Evolutionary conservation across 2,329 filamentous ascomycete genomes (phyloP).

Genomic region (Sporothrix protearum): DNA sequence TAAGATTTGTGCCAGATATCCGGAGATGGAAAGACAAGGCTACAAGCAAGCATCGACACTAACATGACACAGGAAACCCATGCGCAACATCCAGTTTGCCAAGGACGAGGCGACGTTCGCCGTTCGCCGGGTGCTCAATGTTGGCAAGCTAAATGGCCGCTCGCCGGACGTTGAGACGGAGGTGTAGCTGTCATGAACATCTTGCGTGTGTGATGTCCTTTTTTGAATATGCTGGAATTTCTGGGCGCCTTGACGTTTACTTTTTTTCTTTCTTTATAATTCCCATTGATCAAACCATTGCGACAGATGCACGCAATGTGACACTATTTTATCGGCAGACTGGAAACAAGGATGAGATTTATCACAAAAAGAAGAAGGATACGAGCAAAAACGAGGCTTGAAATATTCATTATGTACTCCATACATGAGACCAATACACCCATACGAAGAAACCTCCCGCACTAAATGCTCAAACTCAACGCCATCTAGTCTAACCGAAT

Average conservation of each 20-base stretch:
- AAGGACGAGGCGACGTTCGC: constrained; percentile 84
- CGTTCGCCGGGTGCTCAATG: constrained; percentile 69
- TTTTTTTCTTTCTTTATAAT: background rate
- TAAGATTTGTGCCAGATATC: constrained; percentile 28
- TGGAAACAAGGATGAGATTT: background rate
- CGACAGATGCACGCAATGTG: background rate
- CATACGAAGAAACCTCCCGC: background rate
- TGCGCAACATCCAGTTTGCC: constrained; percentile 79
- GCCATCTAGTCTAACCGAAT: constrained; percentile 47
- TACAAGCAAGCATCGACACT: too few relatives aligned
- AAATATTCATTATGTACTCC: background rate
- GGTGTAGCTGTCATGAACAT: constrained; percentile 28
- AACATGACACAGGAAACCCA: constrained; percentile 54
- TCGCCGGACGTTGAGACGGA: constrained; percentile 88
- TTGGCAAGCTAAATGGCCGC: constrained; percentile 72
- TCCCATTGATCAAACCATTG: background rate
- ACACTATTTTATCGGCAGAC: background rate
- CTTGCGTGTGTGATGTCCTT: background rate
- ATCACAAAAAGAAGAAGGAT: background rate
- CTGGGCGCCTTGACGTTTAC: background rate
- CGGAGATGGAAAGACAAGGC: too few relatives aligned
- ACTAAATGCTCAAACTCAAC: background rate
- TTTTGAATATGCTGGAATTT: background rate
- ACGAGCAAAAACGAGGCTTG: background rate
- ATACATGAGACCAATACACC: background rate